Evolutionary conservation across 257 asterid genomes (phyloP).

Genomic region (Salvia splendens): DNA sequence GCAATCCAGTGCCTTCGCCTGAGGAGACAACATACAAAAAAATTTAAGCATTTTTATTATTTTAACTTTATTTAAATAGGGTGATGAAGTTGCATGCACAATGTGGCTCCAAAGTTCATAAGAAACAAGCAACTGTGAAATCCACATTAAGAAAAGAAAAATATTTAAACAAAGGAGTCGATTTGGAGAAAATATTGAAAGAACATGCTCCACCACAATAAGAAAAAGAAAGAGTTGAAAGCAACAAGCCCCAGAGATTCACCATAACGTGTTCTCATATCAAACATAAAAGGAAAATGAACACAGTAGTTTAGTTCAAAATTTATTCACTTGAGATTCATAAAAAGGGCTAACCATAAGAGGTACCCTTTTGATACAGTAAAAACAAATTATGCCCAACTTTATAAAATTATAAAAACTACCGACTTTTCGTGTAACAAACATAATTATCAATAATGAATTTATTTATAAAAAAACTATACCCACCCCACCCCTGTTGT

Average conservation of each 20-base stretch:
- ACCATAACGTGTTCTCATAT: constrained; percentile 5
- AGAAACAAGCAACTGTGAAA: constrained; percentile 24
- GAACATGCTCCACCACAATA: constrained; percentile 14
- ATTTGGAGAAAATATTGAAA: constrained; percentile 3
- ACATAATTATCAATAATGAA: too few species aligned
- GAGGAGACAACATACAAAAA: constrained; percentile 37
- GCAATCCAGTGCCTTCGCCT: constrained; percentile 99
- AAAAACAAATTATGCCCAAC: too few species aligned
- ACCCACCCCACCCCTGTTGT: too few species aligned
- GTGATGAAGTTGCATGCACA: neutral
- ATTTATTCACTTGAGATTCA: constrained; percentile 14
- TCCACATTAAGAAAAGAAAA: neutral
- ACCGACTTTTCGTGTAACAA: too few species aligned
- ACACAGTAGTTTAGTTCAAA: neutral
- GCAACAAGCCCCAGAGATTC: constrained; percentile 15
- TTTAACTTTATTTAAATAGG: neutral
- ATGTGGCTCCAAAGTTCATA: constrained; percentile 24
- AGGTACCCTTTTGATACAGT: too few species aligned
- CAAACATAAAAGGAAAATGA: constrained; percentile 8
- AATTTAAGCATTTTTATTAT: neutral
- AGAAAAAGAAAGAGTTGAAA: constrained; percentile 17
- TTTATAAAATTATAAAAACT: too few species aligned
- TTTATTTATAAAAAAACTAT: too few species aligned
- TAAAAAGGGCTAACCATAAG: neutral
- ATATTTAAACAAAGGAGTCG: neutral